Evolutionary conservation across 768 basidiomycete genomes (phyloP), one percentile per base, ranked within the genome.

Genomic region (Clavaria fumosa): DNA sequence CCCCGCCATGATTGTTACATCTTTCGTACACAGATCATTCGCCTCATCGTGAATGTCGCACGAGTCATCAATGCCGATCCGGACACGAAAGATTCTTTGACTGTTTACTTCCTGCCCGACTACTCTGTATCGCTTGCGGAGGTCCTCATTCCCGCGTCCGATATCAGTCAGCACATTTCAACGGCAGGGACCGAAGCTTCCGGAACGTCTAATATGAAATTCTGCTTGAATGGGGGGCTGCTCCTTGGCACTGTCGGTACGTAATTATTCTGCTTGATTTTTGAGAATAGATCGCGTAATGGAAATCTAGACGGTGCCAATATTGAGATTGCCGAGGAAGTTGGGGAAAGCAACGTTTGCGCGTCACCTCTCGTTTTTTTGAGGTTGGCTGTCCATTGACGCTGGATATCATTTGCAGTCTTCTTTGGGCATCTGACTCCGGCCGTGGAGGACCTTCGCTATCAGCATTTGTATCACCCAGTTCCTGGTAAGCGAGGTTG

Each of bases 151-250:
- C 84, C 82, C n/a, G 84, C 93, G 9, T 80, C 82, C 20, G 90
- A 97, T 55, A 82, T 96, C 61, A 80, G 76, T 43, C 86, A 95
- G 53, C 93, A 97, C 57, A 96, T 99, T 57, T 90, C 85, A 17
- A 97, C 93, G 10, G 95, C 93, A 3, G 93, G 93, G 24, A 96
- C 93, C 2, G 90, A 96, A 53, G 79, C 81, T 7, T 75, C 73
- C 1, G 79, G 77, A 23, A 81, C 79, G 27, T 81, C 76, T 5
- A 85, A 83, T 60, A 82, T 84, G 79, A 83, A 82, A 57, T 88
- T 96, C 59, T 83, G 82, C 48, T 53, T 93, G 36, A 90, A 89
- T 48, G 93, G 93, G 24, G 90, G 88, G 15, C 61, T 96, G 34
- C 62, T 96, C 10, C 57, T 91, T 33, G 89, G 86, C 32, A 89